Evolutionary conservation across 2,329 filamentous ascomycete genomes (phyloP).

Genomic region (Arthroderma sp.): DNA sequence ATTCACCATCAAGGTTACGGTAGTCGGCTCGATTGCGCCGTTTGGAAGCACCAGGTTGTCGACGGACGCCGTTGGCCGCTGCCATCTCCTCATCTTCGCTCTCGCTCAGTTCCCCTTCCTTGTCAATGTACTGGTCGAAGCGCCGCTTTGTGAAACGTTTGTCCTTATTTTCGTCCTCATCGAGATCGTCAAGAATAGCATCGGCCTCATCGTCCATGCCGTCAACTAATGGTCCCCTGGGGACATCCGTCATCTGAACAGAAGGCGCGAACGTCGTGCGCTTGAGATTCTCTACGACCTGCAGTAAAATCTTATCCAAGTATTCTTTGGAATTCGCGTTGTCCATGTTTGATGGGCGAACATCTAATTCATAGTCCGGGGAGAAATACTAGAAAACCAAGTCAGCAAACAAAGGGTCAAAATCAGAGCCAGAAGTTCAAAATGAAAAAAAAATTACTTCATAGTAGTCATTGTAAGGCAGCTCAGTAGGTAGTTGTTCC

Average conservation of each 20-base stretch:
- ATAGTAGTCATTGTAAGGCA: constrained; percentile 96
- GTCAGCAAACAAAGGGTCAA: constrained; percentile 6
- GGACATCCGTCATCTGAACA: constrained; percentile 52
- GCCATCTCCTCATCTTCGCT: constrained; percentile 77
- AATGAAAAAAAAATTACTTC: constrained; percentile 40
- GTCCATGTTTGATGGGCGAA: constrained; percentile 59
- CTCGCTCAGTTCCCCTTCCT: constrained; percentile 71
- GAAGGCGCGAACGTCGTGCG: constrained; percentile 50
- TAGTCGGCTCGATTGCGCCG: constrained; percentile 50
- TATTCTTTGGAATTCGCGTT: constrained; percentile 58
- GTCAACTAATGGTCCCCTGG: constrained; percentile 40
- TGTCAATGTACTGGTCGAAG: constrained; percentile 65
- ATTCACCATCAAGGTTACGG: constrained; percentile 44
- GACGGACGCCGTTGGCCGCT: constrained; percentile 55
- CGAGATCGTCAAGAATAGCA: constrained; percentile 53
- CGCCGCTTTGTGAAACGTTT: constrained; percentile 66
- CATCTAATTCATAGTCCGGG: constrained; percentile 56
- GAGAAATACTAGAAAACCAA: constrained; percentile 44
- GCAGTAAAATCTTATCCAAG: constrained; percentile 52
- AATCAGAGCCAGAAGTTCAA: not conserved
- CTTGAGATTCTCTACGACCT: constrained; percentile 54
- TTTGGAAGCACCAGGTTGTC: constrained; percentile 36
- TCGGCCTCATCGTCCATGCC: constrained; percentile 53
- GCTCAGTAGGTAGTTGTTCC: constrained; percentile 63
- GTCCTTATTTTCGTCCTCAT: constrained; percentile 79